Conservation (phyloP, 169 alveolate species). For the Eimeria falciformis region DNA sequence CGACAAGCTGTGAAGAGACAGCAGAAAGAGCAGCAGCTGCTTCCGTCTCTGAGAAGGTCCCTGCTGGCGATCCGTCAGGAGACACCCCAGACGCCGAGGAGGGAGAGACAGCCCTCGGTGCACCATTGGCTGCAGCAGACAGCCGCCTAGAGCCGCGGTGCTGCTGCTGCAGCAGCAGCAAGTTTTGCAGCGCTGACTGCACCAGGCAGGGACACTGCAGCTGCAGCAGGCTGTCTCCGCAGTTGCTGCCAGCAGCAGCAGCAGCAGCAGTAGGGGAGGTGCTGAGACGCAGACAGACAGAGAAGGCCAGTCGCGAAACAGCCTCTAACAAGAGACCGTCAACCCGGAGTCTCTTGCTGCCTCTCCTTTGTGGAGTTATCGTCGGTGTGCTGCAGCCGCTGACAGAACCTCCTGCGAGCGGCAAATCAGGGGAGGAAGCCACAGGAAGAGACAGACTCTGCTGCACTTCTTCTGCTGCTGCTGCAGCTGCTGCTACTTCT, state of each 20-base stretch:
- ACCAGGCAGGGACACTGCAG: slow-evolving; percentile 26
- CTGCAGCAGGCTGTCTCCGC: slow-evolving; percentile 4
- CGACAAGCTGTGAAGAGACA: slow-evolving; percentile 32
- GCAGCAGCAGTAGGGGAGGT: slow-evolving; percentile 10
- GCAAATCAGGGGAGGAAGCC: too few relatives aligned
- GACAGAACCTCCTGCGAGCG: background rate
- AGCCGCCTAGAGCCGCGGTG: slow-evolving; percentile 16
- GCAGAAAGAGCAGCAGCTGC: background rate
- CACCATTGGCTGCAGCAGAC: background rate
- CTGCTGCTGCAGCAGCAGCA: slow-evolving; percentile 61
- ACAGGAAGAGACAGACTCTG: slow-evolving; percentile 5
- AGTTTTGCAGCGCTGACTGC: slow-evolving; percentile 6
- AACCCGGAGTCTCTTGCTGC: background rate
- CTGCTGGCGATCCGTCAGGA: background rate
- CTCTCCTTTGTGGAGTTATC: background rate
- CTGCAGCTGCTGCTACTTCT: background rate
- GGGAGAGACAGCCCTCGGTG: slow-evolving; percentile 29
- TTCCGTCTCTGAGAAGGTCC: background rate
- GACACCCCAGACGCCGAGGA: background rate
- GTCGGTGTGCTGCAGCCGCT: slow-evolving; percentile 21
- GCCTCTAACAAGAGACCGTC: slow-evolving; percentile 17
- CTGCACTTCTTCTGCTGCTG: slow-evolving; percentile 49
- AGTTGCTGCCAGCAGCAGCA: background rate
- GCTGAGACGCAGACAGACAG: background rate
- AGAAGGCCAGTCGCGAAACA: slow-evolving; percentile 9